Base-by-base conservation (phyloP, 441 rosid genomes). In the Jatropha podagrica region DNA sequence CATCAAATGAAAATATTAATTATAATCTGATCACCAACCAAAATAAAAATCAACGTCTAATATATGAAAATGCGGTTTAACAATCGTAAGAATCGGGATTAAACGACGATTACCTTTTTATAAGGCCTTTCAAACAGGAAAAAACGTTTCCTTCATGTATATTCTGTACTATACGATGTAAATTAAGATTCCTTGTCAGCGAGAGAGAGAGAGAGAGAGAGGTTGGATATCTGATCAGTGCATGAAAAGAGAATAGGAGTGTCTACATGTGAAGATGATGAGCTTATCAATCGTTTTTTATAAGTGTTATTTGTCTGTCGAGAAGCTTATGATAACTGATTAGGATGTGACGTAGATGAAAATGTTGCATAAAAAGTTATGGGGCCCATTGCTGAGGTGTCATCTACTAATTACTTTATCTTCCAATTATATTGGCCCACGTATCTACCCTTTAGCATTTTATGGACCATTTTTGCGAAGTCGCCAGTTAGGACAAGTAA, bases 401-500 rank as follows among this genome's bases (percentile, higher is more conserved):
- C 44, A 11, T 18, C 38, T 11, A 17, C 12, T 55, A 4, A 40
- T 38, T 41, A 8, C 14, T 1, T 14, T 17, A 62, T 14, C 4
- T 3, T 41, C 68, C 68, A 49, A 0, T 48, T 2, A 18, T 48
- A 59, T 46, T 14, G 75, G 68, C 68, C 68, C 75, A 72, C 68
- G 68, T 62, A 18, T 42, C 7, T 11, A 2, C 32, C 73, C 15
- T 20, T 65, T 20, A 54, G 7, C 5, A 54, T 44, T 44, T 44
- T 44, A 54, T 15, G 14, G 7, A 18, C 10, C 0, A 54, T 6
- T 15, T 1, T 17, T n/a, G 14, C 8, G 13, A 1, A 61, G 59
- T 72, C 46, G 67, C 27, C 68, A 62, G 49, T 49, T 18, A 18
- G 61, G 69, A 73, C 68, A 73, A 62, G 76, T 11, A 54, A 54